Percentiles rank a stretch among this genome's conserved stretches.
These are phyloP conservation scores for Mrakia gelida DNA, from an alignment of 768 basidiomycete genomes.

Conservation along the genomic window DNA sequence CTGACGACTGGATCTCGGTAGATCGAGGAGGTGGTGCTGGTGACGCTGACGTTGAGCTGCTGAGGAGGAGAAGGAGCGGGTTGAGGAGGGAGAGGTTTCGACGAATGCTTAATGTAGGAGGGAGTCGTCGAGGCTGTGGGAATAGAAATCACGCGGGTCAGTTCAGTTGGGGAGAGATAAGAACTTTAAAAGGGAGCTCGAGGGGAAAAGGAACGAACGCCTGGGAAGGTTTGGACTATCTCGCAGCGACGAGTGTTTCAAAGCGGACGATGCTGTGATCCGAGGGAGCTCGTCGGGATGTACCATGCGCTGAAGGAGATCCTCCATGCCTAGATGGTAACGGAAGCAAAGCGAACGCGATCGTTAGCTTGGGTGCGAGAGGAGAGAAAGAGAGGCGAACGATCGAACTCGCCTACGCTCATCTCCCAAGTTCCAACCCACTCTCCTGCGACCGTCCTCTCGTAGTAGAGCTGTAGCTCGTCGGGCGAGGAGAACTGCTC, in stretches of 20 bases:
- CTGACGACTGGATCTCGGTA: background rate
- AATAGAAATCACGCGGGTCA: background rate
- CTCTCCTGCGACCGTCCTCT: constrained; percentile 67
- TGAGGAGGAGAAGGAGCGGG: background rate
- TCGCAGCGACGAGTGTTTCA: constrained; percentile 2
- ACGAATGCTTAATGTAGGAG: background rate
- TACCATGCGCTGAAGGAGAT: constrained; percentile 23
- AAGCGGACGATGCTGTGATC: constrained; percentile 6
- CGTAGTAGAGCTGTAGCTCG: constrained; percentile 80
- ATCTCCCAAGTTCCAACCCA: constrained; percentile 82
- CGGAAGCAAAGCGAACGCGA: background rate
- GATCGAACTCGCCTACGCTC: constrained; percentile 49
- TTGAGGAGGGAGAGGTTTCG: background rate
- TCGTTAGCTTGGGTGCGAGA: background rate
- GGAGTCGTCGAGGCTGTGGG: background rate
- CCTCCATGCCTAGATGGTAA: background rate
- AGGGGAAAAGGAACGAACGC: background rate
- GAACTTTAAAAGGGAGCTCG: background rate
- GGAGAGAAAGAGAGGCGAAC: background rate
- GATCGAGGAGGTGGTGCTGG: background rate
- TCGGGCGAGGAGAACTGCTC: constrained; percentile 74
- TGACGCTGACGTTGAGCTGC: constrained; percentile 3
- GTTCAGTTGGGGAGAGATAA: background rate
- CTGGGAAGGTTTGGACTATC: background rate
- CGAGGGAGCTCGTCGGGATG: constrained; percentile 19